A percentile compares a stretch with the other conserved stretches of the same genome.
phyloP scores from a whole-genome alignment of 148 eudicot species.

The Rhododendron mucronatum region DNA sequence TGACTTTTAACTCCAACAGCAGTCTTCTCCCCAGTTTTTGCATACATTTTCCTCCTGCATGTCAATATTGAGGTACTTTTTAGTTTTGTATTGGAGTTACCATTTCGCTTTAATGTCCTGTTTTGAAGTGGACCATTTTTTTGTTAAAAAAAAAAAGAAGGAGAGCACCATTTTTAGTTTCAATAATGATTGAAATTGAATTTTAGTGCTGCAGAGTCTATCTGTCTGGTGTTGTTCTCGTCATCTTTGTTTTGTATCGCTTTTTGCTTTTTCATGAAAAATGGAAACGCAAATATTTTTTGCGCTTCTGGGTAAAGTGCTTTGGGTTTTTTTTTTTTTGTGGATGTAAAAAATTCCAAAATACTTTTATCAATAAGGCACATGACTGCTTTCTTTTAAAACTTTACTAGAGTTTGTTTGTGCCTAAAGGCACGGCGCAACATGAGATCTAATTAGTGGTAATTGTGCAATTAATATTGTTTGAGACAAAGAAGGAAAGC shows the following conservation, averaged over 20 bases:
- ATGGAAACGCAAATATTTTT: background rate
- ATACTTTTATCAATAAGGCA: background rate
- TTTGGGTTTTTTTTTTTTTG: no score
- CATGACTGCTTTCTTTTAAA: background rate
- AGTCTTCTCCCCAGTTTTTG: slow-evolving; percentile 30
- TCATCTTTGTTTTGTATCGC: background rate
- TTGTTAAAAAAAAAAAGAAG: no score
- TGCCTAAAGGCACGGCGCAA: no score
- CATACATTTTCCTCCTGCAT: background rate
- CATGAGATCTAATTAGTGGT: no score
- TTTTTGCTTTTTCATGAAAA: background rate
- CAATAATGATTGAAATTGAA: background rate
- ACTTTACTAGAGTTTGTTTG: background rate
- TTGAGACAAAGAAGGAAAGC: no score
- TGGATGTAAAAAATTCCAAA: no score
- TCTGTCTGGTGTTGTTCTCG: background rate
- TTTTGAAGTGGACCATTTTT: background rate
- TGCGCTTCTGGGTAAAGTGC: background rate
- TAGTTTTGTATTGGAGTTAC: background rate
- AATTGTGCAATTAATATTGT: no score
- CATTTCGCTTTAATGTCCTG: background rate
- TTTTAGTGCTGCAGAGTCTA: background rate
- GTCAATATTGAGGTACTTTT: background rate
- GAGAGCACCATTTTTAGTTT: background rate
- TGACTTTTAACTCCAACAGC: slow-evolving; percentile 45